Evolutionary conservation across 75 land plant species (phyloP).

Genomic region (Ceratopteris richardii): DNA sequence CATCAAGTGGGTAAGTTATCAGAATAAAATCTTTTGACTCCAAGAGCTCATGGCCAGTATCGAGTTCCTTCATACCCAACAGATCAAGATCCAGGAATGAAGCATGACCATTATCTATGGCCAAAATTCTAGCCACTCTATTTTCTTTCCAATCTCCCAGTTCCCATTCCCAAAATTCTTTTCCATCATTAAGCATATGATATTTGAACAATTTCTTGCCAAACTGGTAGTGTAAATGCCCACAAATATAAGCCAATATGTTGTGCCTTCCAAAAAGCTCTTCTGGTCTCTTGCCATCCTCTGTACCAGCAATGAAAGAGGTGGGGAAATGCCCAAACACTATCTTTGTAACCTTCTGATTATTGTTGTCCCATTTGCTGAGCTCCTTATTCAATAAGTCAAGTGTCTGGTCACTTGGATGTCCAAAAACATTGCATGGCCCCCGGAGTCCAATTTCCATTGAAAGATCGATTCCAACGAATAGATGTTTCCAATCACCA

Average conservation of each 20-base stretch:
- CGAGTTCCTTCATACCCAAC: not conserved
- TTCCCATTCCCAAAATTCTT: slow-evolving; percentile 66
- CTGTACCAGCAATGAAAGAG: slow-evolving; percentile 47
- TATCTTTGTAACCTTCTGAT: slow-evolving; percentile 26
- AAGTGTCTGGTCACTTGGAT: slow-evolving; percentile 31
- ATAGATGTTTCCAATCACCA: slow-evolving; percentile 30
- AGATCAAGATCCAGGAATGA: slow-evolving; percentile 44
- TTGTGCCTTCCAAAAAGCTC: slow-evolving; percentile 31
- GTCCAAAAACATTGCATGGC: slow-evolving; percentile 55
- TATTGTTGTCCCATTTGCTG: slow-evolving; percentile 30
- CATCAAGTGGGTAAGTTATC: slow-evolving; percentile 40
- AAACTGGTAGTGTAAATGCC: slow-evolving; percentile 31
- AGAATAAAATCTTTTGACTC: slow-evolving; percentile 20
- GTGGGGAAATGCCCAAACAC: slow-evolving; percentile 56
- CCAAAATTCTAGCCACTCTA: slow-evolving; percentile 36
- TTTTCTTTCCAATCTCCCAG: slow-evolving; percentile 52
- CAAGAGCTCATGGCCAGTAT: slow-evolving; percentile 6
- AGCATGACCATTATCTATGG: slow-evolving; percentile 37
- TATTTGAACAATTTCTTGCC: slow-evolving; percentile 23
- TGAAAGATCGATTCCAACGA: slow-evolving; percentile 45
- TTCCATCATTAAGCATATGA: not conserved
- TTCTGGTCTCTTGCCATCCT: slow-evolving; percentile 38
- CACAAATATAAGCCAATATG: slow-evolving; percentile 43
- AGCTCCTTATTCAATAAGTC: slow-evolving; percentile 26
- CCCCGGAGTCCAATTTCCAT: slow-evolving; percentile 47